These are phyloP conservation scores for Laetiporus sulphureus DNA, from an alignment of 1,284 basidiomycete genomes.

Conservation along the genomic window DNA sequence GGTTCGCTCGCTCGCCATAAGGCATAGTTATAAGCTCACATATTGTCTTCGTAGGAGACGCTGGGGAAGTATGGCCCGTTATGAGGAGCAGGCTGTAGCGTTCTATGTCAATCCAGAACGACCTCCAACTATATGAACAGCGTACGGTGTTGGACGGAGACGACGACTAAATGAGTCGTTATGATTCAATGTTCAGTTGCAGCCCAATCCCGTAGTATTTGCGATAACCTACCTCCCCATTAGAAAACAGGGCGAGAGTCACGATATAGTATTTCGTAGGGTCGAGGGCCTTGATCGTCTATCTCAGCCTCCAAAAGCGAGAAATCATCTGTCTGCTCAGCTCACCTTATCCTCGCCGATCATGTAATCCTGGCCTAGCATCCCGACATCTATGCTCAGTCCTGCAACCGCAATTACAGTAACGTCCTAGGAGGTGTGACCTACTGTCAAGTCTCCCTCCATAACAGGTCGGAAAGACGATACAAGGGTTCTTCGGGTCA, in stretches of 20 bases:
- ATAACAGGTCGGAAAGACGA: constrained; percentile 31
- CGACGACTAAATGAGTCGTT: constrained; percentile 36
- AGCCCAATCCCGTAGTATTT: too few relatives aligned
- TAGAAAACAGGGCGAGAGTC: constrained; percentile 51
- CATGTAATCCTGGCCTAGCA: constrained; percentile 42
- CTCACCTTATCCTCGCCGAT: constrained; percentile 45
- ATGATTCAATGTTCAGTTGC: too few relatives aligned
- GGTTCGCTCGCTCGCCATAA: constrained; percentile 1
- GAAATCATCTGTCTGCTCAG: too few relatives aligned
- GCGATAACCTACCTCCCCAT: constrained; percentile 53
- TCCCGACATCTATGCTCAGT: constrained; percentile 14
- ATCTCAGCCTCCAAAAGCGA: too few relatives aligned
- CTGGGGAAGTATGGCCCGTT: constrained; percentile 37
- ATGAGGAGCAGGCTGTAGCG: constrained; percentile 30
- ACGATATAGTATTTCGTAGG: constrained; percentile 48
- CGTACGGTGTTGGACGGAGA: constrained; percentile 57
- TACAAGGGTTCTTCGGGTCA: constrained; percentile 29
- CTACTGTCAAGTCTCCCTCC: constrained; percentile 28
- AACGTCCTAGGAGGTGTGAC: constrained; percentile 2
- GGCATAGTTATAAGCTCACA: constrained; percentile 31
- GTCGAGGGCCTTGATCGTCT: constrained; percentile 38
- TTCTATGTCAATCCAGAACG: too few relatives aligned
- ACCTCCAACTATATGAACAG: too few relatives aligned
- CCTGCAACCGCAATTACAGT: background rate
- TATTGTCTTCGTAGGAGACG: constrained; percentile 49